phyloP scores from a whole-genome alignment of 2,329 filamentous ascomycete species.

The Stylonectria norvegica region DNA sequence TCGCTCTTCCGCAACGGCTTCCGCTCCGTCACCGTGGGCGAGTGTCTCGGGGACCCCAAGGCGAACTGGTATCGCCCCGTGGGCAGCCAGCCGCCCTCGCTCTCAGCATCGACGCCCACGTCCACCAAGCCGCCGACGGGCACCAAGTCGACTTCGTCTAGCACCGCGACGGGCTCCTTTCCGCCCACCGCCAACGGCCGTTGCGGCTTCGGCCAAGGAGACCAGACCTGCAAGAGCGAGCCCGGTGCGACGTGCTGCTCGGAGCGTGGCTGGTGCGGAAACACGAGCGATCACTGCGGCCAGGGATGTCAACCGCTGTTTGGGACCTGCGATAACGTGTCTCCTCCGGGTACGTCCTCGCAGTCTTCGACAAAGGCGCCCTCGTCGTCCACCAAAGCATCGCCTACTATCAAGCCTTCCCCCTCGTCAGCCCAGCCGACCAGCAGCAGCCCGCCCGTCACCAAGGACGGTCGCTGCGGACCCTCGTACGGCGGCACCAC shows the following conservation, averaged over 20 bases:
- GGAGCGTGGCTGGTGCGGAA: slow-evolving; percentile 34
- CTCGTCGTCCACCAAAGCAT: slow-evolving; percentile 4
- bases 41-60: slow-evolving; percentile 52
- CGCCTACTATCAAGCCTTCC: not conserved
- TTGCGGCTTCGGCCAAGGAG: slow-evolving; percentile 21
- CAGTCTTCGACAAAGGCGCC: not conserved
- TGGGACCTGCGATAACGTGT: slow-evolving; percentile 23
- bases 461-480: slow-evolving; percentile 29
- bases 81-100: slow-evolving; percentile 1
- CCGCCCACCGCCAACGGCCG: slow-evolving; percentile 22
- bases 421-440: too few species aligned
- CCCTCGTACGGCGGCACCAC: slow-evolving; percentile 19
- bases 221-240: slow-evolving; percentile 19
- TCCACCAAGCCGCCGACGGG: slow-evolving; percentile 1
- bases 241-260: slow-evolving; percentile 23
- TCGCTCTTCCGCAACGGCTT: slow-evolving; percentile 40
- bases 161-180: slow-evolving; percentile 14
- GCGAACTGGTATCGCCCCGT: slow-evolving; percentile 50
- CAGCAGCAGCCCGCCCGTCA: slow-evolving; percentile 7
- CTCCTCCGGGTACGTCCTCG: not conserved
- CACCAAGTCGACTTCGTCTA: not conserved
- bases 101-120: slow-evolving; percentile 3
- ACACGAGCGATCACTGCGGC: slow-evolving; percentile 38
- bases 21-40: slow-evolving; percentile 44
- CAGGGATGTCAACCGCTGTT: slow-evolving; percentile 37